Percentiles rank a stretch among this genome's conserved stretches.
These are phyloP conservation scores for Berberis thunbergii DNA, from an alignment of 164 flowering plant species.

Conservation along the genomic window DNA sequence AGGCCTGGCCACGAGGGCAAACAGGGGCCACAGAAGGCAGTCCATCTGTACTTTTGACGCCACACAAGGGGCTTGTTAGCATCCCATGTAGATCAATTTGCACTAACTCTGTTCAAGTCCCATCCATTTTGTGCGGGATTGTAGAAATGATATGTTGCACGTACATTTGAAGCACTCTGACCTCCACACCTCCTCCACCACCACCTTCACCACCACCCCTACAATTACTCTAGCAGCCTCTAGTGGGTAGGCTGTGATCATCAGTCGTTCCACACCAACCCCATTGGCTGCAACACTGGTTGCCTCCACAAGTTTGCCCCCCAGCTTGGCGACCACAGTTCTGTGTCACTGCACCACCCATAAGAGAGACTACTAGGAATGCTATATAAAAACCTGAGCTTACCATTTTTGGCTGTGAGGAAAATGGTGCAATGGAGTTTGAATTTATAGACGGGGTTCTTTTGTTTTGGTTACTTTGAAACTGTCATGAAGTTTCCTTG, in stretches of 20 bases:
- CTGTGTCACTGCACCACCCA: constrained; percentile 16
- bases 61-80: constrained; percentile 34
- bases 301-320: constrained; percentile 24
- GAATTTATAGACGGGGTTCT: constrained; percentile 1
- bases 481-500: too few relatives aligned
- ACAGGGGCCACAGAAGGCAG: constrained; percentile 42
- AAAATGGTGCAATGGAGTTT: not conserved
- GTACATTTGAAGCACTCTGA: constrained; percentile 25
- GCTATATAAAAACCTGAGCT: not conserved
- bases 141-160: constrained; percentile 40
- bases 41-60: constrained; percentile 38
- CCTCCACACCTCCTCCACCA: not conserved
- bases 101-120: constrained; percentile 32
- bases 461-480: not conserved
- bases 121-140: constrained; percentile 32
- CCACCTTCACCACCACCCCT: constrained; percentile 11
- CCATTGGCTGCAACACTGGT: constrained; percentile 33
- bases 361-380: constrained; percentile 4
- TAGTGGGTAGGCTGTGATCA: constrained; percentile 25
- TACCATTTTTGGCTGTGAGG: not conserved
- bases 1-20: constrained; percentile 30
- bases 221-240: constrained; percentile 35
- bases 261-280: constrained; percentile 31
- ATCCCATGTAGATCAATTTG: constrained; percentile 45
- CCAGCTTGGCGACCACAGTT: constrained; percentile 36